A percentile compares a stretch with the other conserved stretches of the same genome.
These are phyloP conservation scores for Senna siamea DNA, from an alignment of 306 rosid genomes.

Conservation along the genomic window DNA sequence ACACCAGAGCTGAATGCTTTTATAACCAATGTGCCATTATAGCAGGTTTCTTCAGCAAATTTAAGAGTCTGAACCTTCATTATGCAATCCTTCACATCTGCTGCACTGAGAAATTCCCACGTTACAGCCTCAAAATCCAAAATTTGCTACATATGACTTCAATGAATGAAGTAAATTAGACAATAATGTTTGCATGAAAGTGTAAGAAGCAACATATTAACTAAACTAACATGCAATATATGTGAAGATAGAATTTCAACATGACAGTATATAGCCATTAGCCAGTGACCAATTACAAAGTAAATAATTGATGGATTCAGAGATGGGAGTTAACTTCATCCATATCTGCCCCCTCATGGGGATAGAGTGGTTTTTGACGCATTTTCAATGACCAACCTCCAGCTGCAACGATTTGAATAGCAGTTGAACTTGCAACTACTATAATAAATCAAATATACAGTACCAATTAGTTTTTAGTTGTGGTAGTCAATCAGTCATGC, in stretches of 20 bases:
- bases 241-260: background rate
- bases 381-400: slow-evolving; percentile 24
- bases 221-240: background rate
- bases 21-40: slow-evolving; percentile 71
- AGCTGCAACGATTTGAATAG: slow-evolving; percentile 1
- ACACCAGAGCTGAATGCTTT: slow-evolving; percentile 89
- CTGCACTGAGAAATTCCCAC: slow-evolving; percentile 76
- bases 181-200: slow-evolving; percentile 6
- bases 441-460: slow-evolving; percentile 12
- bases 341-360: background rate
- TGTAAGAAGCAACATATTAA: slow-evolving; percentile 13
- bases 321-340: slow-evolving; percentile 25
- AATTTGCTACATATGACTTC: slow-evolving; percentile 22
- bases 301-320: background rate
- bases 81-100: slow-evolving; percentile 75
- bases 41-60: slow-evolving; percentile 77
- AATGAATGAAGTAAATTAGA: slow-evolving; percentile 20
- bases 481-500: background rate
- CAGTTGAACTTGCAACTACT: background rate
- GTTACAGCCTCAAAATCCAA: slow-evolving; percentile 42
- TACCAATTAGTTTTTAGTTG: background rate
- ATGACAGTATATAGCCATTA: background rate
- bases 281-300: background rate
- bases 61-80: slow-evolving; percentile 67
- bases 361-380: slow-evolving; percentile 7